Evolutionary conservation across 129 eudicot species (phyloP).

Genomic region (Silybum marianum): DNA sequence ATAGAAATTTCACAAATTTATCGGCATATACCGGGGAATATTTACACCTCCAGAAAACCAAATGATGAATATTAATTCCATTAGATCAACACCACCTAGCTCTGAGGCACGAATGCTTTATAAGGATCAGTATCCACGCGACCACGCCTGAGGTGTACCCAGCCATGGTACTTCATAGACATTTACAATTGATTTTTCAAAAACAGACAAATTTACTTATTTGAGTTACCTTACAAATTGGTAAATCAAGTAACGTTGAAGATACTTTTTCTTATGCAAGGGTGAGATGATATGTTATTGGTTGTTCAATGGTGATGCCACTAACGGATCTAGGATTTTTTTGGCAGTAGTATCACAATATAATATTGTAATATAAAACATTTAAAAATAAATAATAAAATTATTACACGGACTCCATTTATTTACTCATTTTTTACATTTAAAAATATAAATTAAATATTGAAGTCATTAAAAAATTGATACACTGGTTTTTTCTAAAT

Average conservation of each 20-base stretch:
- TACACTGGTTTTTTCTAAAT: too few relatives aligned
- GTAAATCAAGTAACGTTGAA: not conserved
- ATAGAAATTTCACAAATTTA: not conserved
- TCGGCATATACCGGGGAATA: not conserved
- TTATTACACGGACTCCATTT: too few relatives aligned
- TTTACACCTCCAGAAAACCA: constrained; percentile 1
- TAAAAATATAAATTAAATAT: too few relatives aligned
- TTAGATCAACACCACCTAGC: not conserved
- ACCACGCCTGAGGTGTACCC: too few relatives aligned
- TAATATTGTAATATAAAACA: too few relatives aligned
- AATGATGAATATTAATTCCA: not conserved
- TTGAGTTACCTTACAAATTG: not conserved
- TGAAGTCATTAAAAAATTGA: too few relatives aligned
- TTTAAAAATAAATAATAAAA: too few relatives aligned
- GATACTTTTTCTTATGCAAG: not conserved
- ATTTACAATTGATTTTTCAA: not conserved
- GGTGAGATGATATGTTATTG: not conserved
- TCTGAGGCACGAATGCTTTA: not conserved
- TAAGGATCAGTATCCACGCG: not conserved
- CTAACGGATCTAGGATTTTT: too few relatives aligned
- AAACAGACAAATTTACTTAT: not conserved
- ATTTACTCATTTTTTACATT: too few relatives aligned
- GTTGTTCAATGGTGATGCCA: too few relatives aligned
- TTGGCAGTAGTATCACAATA: too few relatives aligned
- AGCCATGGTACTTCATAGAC: not conserved